Base-by-base conservation (phyloP, 2,329 filamentous ascomycete species). In the Helminthosporium solani region DNA sequence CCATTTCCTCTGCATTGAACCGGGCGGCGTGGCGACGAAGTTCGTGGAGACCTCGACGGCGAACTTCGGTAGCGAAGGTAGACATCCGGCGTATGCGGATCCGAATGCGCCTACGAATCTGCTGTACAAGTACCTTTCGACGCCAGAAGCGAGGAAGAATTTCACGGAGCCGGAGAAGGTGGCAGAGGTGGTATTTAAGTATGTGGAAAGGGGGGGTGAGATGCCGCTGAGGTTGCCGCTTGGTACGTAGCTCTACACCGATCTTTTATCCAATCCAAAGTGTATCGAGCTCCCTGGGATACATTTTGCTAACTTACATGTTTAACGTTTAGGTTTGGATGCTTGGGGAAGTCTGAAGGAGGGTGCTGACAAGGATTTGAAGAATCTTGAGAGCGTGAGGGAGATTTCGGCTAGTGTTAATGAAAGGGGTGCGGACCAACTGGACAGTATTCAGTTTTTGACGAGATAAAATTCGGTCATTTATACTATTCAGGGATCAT, bases 151-250 rank as follows among this genome's bases (percentile, higher is more conserved):
- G n/a, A 60, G 53, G 5, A 56, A 46, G n/a, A 45, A 50, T 7
- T 72, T 65, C 58, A 63, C 70, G 2, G 64, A 70, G 8, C 58
- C 71, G 2, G 60, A 58, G 18, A 55, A 48, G 9, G 54, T 76
- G 1, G 72, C 68, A 0, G 58, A 58, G n/a, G 67, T 67, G 7
- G 64, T 77, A 27, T 70, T 70, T 31, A 38, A 42, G 16, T 46
- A 54, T 30, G 70, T 68, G 0, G 68, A 57, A 31, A 56, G 63
- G 0, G 69, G 68, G 7, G 55, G 54, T 14, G 52, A 57, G 9
- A 66, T 77, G 15, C 74, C 75, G 2, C 54, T 77, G 30, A 64
- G 73, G 3, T 52, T 76, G 23, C 73, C 74, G 2, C 53, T 78
- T 0, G 74, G 74, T 3, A 47, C n/a, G n/a, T n/a, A n/a, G n/a